Evolutionary conservation across 495 filamentous ascomycete species (phyloP).

Genomic region (Parathielavia hyrcaniae): DNA sequence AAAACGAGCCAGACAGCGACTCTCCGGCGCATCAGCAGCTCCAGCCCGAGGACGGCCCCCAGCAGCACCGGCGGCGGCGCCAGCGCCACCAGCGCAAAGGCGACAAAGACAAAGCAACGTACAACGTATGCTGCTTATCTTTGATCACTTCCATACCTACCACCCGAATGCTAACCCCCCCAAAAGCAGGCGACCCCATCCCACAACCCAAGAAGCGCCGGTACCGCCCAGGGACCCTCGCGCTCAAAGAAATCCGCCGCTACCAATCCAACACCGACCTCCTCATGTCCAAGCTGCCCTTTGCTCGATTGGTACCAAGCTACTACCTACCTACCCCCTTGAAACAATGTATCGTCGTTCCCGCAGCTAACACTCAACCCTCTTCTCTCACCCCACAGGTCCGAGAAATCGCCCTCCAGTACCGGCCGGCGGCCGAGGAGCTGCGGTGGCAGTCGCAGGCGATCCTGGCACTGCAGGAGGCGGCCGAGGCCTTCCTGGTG

Average conservation of each 20-base stretch:
- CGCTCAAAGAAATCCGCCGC: conserved; percentile 76
- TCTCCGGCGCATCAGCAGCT: conserved; percentile 2
- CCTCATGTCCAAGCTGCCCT: conserved; percentile 73
- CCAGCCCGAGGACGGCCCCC: neutral
- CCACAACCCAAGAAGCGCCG: conserved; percentile 57
- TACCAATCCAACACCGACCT: conserved; percentile 81
- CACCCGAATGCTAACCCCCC: neutral
- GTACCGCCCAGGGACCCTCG: conserved; percentile 79
- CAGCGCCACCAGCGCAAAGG: conserved; percentile 1
- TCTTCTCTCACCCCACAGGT: conserved; percentile 54
- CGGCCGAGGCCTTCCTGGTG: conserved; percentile 85
- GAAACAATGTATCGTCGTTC: neutral
- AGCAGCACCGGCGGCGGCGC: neutral
- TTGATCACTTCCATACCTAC: neutral
- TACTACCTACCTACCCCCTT: conserved; percentile 1
- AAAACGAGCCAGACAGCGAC: conserved; percentile 3
- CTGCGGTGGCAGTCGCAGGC: conserved; percentile 91
- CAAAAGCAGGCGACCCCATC: conserved; percentile 63
- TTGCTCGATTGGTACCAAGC: conserved; percentile 67
- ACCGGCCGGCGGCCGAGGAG: conserved; percentile 48
- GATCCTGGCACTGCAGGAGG: conserved; percentile 84
- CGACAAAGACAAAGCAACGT: conserved; percentile 20
- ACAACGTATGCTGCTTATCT: conserved; percentile 25
- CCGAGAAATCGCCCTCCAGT: conserved; percentile 68
- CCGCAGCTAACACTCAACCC: neutral